Percentiles rank a stretch among this genome's conserved stretches.
Evolutionary conservation across 495 filamentous ascomycete genomes (phyloP).

Genomic region (Astrothelium subdiscretum): DNA sequence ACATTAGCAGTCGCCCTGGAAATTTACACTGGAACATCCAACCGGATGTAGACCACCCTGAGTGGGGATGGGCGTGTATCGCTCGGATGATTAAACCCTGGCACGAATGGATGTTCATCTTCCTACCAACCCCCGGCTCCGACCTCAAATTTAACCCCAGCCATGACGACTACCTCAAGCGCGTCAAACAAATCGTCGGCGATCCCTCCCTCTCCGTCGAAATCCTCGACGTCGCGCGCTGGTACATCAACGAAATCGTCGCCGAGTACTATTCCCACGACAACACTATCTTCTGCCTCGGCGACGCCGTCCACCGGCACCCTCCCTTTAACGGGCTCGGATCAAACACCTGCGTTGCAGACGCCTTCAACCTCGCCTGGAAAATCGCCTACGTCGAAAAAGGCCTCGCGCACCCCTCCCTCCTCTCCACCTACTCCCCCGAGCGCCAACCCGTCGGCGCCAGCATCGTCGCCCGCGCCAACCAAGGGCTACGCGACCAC

Average conservation of each 20-base stretch:
- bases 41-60: constrained; percentile 34
- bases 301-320: constrained; percentile 43
- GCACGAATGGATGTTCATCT: constrained; percentile 46
- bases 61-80: constrained; percentile 33
- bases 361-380: constrained; percentile 46
- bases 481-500: constrained; percentile 38
- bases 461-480: constrained; percentile 37
- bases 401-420: constrained; percentile 24
- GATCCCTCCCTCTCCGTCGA: constrained; percentile 36
- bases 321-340: constrained; percentile 41
- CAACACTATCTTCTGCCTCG: constrained; percentile 35
- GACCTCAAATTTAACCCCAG: constrained; percentile 25
- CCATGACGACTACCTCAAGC: constrained; percentile 32
- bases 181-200: constrained; percentile 39
- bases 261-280: constrained; percentile 28
- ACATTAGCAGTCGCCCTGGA: constrained; percentile 37
- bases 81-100: constrained; percentile 45
- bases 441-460: constrained; percentile 42
- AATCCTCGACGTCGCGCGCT: constrained; percentile 36
- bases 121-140: constrained; percentile 32
- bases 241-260: constrained; percentile 43
- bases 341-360: constrained; percentile 44
- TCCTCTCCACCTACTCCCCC: constrained; percentile 39
- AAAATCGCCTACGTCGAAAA: constrained; percentile 41
- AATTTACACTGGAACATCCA: constrained; percentile 48